A percentile compares a stretch with the other conserved stretches of the same genome.
These are phyloP conservation scores for Amphichorda felina DNA, from an alignment of 2,329 filamentous ascomycete species.

Conservation along the genomic window DNA sequence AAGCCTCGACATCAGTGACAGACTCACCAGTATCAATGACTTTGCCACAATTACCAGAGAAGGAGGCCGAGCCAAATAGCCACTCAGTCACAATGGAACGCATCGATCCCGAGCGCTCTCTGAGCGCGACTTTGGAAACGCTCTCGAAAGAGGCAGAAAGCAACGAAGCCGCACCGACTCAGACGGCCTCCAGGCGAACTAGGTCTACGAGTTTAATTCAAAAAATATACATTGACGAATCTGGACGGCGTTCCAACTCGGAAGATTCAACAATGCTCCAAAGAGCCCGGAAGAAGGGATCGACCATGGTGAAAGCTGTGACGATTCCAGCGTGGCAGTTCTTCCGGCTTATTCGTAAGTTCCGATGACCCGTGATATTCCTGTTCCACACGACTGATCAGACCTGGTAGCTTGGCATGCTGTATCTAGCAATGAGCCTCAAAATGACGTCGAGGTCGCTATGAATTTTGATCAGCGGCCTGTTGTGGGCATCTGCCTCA, in stretches of 20 bases:
- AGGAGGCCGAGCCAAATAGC: background rate
- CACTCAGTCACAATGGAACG: background rate
- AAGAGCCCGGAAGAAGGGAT: constrained; percentile 30
- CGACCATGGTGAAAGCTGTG: constrained; percentile 61
- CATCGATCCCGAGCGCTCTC: background rate
- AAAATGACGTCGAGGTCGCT: constrained; percentile 70
- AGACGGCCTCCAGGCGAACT: constrained; percentile 20
- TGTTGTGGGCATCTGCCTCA: constrained; percentile 84
- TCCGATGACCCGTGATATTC: background rate
- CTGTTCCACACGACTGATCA: constrained; percentile 20
- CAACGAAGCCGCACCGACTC: background rate
- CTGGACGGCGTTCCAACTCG: constrained; percentile 28
- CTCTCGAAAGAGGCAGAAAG: background rate
- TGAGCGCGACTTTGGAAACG: background rate
- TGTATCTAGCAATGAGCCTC: constrained; percentile 35
- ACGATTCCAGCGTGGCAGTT: constrained; percentile 97
- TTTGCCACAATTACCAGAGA: background rate
- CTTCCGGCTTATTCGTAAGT: constrained; percentile 80
- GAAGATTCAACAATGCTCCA: constrained; percentile 29
- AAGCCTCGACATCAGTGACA: constrained; percentile 19
- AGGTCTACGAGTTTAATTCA: constrained; percentile 51
- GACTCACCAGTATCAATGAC: constrained; percentile 17
- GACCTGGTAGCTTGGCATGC: constrained; percentile 67
- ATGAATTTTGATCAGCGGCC: constrained; percentile 77
- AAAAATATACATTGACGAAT: constrained; percentile 41